These are phyloP conservation scores for Kazachstania sp. DNA, from an alignment of 1,139 yeast species.

Conservation along the genomic window DNA sequence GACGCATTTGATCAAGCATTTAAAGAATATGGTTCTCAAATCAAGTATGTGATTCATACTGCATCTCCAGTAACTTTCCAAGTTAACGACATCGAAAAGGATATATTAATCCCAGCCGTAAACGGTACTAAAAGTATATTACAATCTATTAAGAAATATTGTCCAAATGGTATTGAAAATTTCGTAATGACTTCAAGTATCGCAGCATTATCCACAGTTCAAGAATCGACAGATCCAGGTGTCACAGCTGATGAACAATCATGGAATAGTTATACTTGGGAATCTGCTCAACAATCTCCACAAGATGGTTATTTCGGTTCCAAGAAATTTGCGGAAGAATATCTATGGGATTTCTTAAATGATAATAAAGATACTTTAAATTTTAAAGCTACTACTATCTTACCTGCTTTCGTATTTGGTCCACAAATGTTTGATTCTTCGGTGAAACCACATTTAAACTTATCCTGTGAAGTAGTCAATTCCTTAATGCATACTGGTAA, in stretches of 20 bases:
- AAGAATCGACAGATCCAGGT: slow-evolving; percentile 3
- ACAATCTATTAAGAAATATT: slow-evolving; percentile 36
- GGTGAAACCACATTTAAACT: slow-evolving; percentile 28
- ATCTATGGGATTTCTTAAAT: slow-evolving; percentile 44
- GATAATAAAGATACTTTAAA: slow-evolving; percentile 28
- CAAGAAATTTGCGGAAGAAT: slow-evolving; percentile 41
- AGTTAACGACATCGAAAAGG: slow-evolving; percentile 23
- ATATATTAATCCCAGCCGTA: slow-evolving; percentile 41
- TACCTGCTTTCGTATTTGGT: slow-evolving; percentile 41
- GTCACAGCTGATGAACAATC: slow-evolving; percentile 25
- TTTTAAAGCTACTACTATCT: slow-evolving; percentile 36
- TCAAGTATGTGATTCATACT: slow-evolving; percentile 35
- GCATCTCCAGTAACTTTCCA: slow-evolving; percentile 37
- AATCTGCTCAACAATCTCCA: slow-evolving; percentile 27
- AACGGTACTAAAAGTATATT: slow-evolving; percentile 40
- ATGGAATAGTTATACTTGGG: slow-evolving; percentile 37
- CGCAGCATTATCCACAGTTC: slow-evolving; percentile 34
- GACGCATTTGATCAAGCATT: slow-evolving; percentile 35
- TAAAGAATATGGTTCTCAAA: slow-evolving; percentile 27
- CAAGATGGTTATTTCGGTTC: slow-evolving; percentile 37
- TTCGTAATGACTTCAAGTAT: slow-evolving; percentile 50
- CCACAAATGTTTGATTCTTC: slow-evolving; percentile 33
- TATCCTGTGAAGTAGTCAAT: slow-evolving; percentile 33
- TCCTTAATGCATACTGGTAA: slow-evolving; percentile 16
- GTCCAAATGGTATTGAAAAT: slow-evolving; percentile 38